Percentiles rank a stretch among this genome's conserved stretches.
Evolutionary conservation across 129 eudicot species (phyloP).

Genomic region (Chrysanthemum seticuspe): DNA sequence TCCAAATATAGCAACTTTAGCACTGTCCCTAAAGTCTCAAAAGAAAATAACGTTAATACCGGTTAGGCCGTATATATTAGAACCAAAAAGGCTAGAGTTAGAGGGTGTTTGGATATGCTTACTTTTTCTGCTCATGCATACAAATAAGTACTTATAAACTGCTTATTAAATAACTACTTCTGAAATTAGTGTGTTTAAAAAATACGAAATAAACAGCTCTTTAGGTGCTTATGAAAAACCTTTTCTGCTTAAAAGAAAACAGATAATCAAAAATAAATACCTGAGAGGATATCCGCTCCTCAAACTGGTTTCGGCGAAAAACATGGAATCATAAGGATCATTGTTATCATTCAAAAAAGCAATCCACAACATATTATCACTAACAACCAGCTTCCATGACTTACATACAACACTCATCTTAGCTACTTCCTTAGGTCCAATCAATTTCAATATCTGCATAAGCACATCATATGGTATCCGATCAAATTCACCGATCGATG

Average conservation of each 20-base stretch:
- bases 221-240: not conserved
- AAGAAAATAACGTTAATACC: too few species aligned
- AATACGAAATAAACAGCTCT: too few species aligned
- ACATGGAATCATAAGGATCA: slow-evolving; percentile 66
- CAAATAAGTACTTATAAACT: too few species aligned
- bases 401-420: slow-evolving; percentile 62
- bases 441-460: slow-evolving; percentile 49
- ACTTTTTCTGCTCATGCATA: too few species aligned
- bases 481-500: slow-evolving; percentile 73
- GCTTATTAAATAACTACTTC: too few species aligned
- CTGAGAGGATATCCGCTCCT: slow-evolving; percentile 69
- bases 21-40: too few species aligned
- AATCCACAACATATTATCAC: slow-evolving; percentile 75
- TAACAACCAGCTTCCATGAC: slow-evolving; percentile 60
- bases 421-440: slow-evolving; percentile 82
- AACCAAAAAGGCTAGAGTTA: too few species aligned
- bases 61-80: too few species aligned
- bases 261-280: slow-evolving; percentile 23
- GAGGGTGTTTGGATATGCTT: too few species aligned
- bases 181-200: too few species aligned
- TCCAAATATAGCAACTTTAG: too few species aligned
- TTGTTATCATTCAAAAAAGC: slow-evolving; percentile 55
- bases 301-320: slow-evolving; percentile 75
- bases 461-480: slow-evolving; percentile 68
- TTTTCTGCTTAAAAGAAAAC: not conserved